A percentile compares a stretch with the other conserved stretches of the same genome.
Evolutionary conservation across 768 basidiomycete genomes (phyloP).

Genomic region (Tricholoma hemisulphureum): DNA sequence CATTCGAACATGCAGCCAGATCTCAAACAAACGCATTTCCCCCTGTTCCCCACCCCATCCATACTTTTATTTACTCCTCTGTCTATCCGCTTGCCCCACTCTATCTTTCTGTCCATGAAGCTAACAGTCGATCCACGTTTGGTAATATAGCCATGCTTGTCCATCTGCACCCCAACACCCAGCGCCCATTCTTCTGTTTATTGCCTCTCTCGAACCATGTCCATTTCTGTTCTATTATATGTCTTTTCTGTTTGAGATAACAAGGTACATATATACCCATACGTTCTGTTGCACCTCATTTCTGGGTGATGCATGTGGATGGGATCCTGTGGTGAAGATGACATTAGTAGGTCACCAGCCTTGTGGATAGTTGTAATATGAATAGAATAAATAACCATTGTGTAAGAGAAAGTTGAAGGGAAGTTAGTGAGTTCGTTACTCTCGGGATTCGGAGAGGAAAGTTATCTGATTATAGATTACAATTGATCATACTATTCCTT

Average conservation of each 20-base stretch:
- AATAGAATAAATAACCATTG: background rate
- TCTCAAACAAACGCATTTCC: conserved; percentile 16
- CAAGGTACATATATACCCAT: conserved; percentile 2
- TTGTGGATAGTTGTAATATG: conserved; percentile 4
- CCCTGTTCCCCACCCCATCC: conserved; percentile 16
- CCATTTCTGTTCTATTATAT: conserved; percentile 9
- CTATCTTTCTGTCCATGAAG: conserved; percentile 14
- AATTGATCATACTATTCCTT: no score
- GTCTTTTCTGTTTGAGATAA: conserved; percentile 2
- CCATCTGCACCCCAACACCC: conserved; percentile 2
- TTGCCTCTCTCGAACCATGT: conserved; percentile 1
- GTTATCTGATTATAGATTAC: no score
- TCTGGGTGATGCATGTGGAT: background rate
- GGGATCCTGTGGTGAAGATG: background rate
- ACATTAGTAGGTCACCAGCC: conserved; percentile 5
- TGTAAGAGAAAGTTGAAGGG: background rate
- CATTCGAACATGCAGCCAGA: conserved; percentile 28
- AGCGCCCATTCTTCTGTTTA: background rate
- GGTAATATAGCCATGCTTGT: conserved; percentile 19
- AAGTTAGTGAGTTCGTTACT: no score
- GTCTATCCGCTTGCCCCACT: conserved; percentile 8
- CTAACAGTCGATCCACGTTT: conserved; percentile 22
- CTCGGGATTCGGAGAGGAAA: no score
- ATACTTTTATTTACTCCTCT: conserved; percentile 14
- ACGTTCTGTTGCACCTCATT: background rate